Conservation (phyloP, 108 stramenopile species). For the Stephanodiscus minutulus region DNA sequence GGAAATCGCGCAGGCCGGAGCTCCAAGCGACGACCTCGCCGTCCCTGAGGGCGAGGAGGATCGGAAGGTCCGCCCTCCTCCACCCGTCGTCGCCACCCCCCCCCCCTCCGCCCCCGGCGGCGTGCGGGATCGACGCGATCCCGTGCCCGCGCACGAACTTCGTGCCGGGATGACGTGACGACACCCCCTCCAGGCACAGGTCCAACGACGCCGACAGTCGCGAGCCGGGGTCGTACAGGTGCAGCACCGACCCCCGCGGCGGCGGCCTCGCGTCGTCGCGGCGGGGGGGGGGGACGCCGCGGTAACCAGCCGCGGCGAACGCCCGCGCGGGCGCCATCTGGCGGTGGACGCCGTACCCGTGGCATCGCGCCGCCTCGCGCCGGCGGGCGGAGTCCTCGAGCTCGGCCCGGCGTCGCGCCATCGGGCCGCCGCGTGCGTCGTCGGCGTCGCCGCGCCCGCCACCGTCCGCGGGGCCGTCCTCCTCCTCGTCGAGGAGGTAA, state of each 20-base stretch:
- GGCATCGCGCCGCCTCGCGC: constrained; percentile 53
- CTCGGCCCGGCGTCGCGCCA: constrained; percentile 66
- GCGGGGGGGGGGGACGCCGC: constrained; percentile 17
- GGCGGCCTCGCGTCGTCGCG: not conserved
- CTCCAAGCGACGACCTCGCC: constrained; percentile 63
- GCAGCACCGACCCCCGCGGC: constrained; percentile 60
- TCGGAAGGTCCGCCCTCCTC: constrained; percentile 62
- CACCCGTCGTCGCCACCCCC: constrained; percentile 25
- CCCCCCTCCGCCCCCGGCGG: constrained; percentile 49
- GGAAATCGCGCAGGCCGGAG: constrained; percentile 56
- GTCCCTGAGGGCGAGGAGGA: constrained; percentile 68
- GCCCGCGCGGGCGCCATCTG: constrained; percentile 75
- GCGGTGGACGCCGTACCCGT: constrained; percentile 83
- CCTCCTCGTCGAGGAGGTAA: constrained; percentile 79
- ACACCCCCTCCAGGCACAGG: constrained; percentile 68
- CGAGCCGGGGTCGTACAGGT: constrained; percentile 71
- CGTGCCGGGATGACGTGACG: constrained; percentile 53
- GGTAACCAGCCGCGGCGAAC: constrained; percentile 62
- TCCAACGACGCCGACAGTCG: constrained; percentile 68
- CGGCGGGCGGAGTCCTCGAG: constrained; percentile 57
- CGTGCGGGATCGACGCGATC: constrained; percentile 43
- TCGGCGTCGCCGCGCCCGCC: constrained; percentile 1
- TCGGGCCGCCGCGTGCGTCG: constrained; percentile 31
- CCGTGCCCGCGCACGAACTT: constrained; percentile 72
- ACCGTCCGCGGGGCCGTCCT: constrained; percentile 25